Conservation (phyloP, 345 rosid genomes). For the Rhodamnia argentea region DNA sequence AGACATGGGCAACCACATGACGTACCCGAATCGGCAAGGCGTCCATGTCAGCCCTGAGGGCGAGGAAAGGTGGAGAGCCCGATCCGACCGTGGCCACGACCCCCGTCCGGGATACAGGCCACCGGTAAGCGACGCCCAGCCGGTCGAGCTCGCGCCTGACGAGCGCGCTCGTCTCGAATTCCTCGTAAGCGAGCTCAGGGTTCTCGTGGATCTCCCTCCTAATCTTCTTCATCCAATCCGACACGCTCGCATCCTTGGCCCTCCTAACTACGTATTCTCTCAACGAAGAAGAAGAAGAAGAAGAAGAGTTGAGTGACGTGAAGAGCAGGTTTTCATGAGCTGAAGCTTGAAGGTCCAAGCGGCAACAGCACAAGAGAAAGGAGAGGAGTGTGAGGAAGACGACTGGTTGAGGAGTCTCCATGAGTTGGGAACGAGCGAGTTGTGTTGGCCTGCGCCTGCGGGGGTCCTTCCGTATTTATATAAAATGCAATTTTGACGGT, state of each 20-base stretch:
- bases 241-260: slow-evolving; percentile 21
- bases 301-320: background rate
- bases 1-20: background rate
- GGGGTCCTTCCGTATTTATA: background rate
- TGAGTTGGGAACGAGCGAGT: background rate
- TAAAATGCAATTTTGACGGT: background rate
- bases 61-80: slow-evolving; percentile 46
- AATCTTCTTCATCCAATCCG: slow-evolving; percentile 29
- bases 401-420: background rate
- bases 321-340: background rate
- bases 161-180: slow-evolving; percentile 41
- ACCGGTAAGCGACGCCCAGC: slow-evolving; percentile 36
- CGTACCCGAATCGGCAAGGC: slow-evolving; percentile 62
- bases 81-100: slow-evolving; percentile 48
- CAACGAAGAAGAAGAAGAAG: background rate
- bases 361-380: background rate
- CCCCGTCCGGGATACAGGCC: slow-evolving; percentile 56
- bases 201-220: slow-evolving; percentile 49
- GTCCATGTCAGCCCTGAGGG: slow-evolving; percentile 67
- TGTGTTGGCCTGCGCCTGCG: background rate
- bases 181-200: slow-evolving; percentile 57
- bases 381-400: background rate
- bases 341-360: background rate
- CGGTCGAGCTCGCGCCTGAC: slow-evolving; percentile 42
- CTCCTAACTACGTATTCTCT: slow-evolving; percentile 11